A percentile compares a stretch with the other conserved stretches of the same genome.
These are phyloP conservation scores for Salix koriyanagi DNA, from an alignment of 345 rosid species.

Conservation along the genomic window DNA sequence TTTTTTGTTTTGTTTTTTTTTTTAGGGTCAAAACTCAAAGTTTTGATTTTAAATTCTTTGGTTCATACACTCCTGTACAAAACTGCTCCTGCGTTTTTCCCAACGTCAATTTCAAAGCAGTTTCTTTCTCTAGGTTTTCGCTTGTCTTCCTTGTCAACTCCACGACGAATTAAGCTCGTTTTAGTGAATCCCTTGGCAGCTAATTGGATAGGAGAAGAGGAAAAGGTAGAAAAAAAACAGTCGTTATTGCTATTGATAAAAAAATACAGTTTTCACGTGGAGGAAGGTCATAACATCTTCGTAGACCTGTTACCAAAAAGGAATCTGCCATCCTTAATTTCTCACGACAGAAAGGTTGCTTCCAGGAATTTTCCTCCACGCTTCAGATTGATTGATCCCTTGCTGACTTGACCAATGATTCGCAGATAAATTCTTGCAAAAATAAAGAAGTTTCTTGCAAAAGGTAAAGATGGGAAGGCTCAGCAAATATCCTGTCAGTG, in stretches of 20 bases:
- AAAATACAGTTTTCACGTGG: background rate
- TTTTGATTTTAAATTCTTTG: background rate
- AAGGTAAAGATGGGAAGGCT: too few relatives aligned
- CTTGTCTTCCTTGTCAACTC: background rate
- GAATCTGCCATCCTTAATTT: background rate
- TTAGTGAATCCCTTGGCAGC: background rate
- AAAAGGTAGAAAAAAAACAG: background rate
- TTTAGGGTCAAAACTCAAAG: background rate
- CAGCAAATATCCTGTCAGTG: too few relatives aligned
- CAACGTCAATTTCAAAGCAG: background rate
- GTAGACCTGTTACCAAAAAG: background rate
- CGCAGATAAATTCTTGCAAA: background rate
- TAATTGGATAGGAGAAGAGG: background rate
- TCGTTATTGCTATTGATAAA: background rate
- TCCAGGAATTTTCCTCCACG: background rate
- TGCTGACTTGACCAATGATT: background rate
- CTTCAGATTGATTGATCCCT: too few relatives aligned
- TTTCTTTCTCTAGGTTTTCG: background rate
- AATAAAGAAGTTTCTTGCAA: too few relatives aligned
- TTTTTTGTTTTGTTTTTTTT: background rate
- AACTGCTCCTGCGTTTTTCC: slow-evolving; percentile 1
- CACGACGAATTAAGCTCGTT: background rate
- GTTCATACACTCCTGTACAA: background rate
- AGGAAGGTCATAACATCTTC: background rate
- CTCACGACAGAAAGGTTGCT: background rate